Conservation (phyloP, 164 flowering plant genomes). For the Stephania cephalantha region DNA sequence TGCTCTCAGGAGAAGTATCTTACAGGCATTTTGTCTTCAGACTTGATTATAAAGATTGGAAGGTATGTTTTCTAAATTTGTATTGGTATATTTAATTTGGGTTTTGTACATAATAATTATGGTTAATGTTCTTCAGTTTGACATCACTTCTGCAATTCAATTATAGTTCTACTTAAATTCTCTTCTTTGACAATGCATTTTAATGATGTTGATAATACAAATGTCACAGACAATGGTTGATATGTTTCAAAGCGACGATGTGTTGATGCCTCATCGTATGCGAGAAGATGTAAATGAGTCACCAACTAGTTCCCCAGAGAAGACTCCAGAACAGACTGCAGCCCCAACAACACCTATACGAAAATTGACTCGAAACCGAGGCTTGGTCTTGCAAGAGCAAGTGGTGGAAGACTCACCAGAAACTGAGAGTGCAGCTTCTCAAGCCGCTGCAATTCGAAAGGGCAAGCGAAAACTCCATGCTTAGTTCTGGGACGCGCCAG, state of each 20-base stretch:
- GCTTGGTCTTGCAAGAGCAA: conserved; percentile 32
- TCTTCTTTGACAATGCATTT: too few relatives aligned
- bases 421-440: conserved; percentile 13
- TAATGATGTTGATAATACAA: background rate
- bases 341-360: conserved; percentile 24
- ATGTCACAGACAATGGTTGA: conserved; percentile 16
- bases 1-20: conserved; percentile 53
- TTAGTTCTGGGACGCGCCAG: conserved; percentile 7
- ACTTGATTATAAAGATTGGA: conserved; percentile 85
- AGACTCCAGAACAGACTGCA: background rate
- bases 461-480: conserved; percentile 39
- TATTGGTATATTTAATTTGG: background rate
- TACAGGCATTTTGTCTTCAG: conserved; percentile 78
- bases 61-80: conserved; percentile 36
- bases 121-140: background rate
- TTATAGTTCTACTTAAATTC: background rate
- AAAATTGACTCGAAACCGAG: conserved; percentile 27
- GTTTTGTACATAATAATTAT: background rate
- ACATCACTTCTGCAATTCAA: background rate
- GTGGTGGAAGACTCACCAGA: conserved; percentile 63
- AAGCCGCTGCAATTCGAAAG: conserved; percentile 35
- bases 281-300: background rate
- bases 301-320: conserved; percentile 5
- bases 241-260: conserved; percentile 9
- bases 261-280: conserved; percentile 15